phyloP scores from a whole-genome alignment of 2,329 filamentous ascomycete genomes.

The Penicillium brasilianum region DNA sequence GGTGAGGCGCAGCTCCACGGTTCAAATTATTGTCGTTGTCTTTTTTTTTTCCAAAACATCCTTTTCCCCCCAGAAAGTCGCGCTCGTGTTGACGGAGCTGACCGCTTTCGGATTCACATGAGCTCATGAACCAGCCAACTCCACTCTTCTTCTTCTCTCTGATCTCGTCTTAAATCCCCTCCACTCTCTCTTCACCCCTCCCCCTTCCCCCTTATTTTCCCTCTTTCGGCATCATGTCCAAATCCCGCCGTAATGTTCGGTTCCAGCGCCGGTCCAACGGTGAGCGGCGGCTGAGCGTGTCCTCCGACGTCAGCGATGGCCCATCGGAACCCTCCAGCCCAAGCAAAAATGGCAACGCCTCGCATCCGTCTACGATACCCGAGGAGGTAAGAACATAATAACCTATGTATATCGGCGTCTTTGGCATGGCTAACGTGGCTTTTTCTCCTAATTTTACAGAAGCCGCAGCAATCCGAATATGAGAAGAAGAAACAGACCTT shows the following conservation, averaged over 20 bases:
- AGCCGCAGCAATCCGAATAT: conserved; percentile 68
- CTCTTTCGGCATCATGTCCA: conserved; percentile 50
- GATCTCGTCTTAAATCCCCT: conserved; percentile 18
- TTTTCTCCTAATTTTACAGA: conserved; percentile 29
- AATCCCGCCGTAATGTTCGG: conserved; percentile 64
- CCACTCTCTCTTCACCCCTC: conserved; percentile 15
- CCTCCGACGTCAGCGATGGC: conserved; percentile 60
- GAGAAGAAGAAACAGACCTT: conserved; percentile 99
- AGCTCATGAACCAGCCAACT: conserved; percentile 34
- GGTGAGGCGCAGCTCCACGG: conserved; percentile 7
- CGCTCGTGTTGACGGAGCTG: conserved; percentile 17
- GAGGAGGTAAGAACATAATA: conserved; percentile 39
- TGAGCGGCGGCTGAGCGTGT: conserved; percentile 57
- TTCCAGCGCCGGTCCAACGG: conserved; percentile 59
- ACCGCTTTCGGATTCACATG: conserved; percentile 43
- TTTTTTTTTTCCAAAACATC: neutral
- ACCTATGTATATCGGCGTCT: neutral
- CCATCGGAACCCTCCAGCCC: conserved; percentile 58
- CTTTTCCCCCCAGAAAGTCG: neutral
- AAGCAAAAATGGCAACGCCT: conserved; percentile 48
- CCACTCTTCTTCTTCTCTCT: conserved; percentile 28
- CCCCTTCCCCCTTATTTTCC: conserved; percentile 19
- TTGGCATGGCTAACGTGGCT: conserved; percentile 3
- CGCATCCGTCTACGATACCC: conserved; percentile 40
- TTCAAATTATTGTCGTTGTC: neutral